Evolutionary conservation across 805 yeast genomes (phyloP).

Genomic region (Kluyveromyces dobzhanskii): DNA sequence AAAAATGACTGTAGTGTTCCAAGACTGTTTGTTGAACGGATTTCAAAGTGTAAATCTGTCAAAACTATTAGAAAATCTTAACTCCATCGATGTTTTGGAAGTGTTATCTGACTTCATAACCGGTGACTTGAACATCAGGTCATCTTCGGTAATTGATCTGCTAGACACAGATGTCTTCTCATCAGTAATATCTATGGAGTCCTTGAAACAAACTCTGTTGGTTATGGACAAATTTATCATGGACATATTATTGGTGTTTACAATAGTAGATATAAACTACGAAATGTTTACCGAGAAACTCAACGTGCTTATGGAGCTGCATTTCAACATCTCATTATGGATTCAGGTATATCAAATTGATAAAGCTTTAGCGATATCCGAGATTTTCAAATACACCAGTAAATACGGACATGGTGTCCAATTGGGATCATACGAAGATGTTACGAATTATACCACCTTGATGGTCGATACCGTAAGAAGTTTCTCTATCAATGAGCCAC

Average conservation of each 20-base stretch:
- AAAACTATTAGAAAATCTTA: constrained; percentile 34
- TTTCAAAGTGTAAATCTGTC: constrained; percentile 34
- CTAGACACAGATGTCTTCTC: constrained; percentile 19
- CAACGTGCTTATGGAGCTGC: constrained; percentile 15
- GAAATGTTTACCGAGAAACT: constrained; percentile 18
- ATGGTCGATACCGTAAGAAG: background rate
- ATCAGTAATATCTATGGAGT: constrained; percentile 18
- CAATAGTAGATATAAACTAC: constrained; percentile 33
- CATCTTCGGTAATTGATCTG: constrained; percentile 11
- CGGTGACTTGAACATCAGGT: constrained; percentile 14
- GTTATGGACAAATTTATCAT: constrained; percentile 26
- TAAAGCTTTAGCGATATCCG: constrained; percentile 14
- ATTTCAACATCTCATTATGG: constrained; percentile 21
- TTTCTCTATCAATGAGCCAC: background rate
- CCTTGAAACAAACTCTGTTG: constrained; percentile 23
- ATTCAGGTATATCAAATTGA: constrained; percentile 20
- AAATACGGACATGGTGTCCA: constrained; percentile 21
- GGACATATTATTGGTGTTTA: constrained; percentile 28
- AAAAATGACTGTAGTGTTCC: constrained; percentile 32
- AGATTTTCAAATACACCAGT: constrained; percentile 15
- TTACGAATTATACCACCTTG: background rate
- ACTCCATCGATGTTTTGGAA: constrained; percentile 31
- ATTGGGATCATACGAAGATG: constrained; percentile 18
- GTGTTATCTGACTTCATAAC: constrained; percentile 32
- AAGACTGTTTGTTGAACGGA: constrained; percentile 32